These are phyloP conservation scores for Penicillium sp. DNA, from an alignment of 2,329 filamentous ascomycete species.

Conservation along the genomic window DNA sequence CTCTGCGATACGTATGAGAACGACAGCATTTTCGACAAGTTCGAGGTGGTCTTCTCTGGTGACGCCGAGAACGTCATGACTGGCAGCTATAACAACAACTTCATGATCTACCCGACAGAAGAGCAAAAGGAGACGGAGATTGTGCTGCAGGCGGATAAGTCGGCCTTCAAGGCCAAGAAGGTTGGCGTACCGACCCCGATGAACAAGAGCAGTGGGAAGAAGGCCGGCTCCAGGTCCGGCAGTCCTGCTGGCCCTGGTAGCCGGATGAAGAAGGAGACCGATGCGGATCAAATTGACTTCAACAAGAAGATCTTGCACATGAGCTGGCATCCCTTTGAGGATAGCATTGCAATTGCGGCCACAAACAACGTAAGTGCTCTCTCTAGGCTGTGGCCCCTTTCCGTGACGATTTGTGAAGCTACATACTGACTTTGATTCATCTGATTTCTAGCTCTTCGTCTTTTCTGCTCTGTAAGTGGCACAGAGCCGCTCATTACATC, in stretches of 20 bases:
- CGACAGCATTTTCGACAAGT: constrained; percentile 99
- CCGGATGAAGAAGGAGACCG: constrained; percentile 98
- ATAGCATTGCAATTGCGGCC: constrained; percentile 98
- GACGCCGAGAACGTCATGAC: constrained; percentile 99
- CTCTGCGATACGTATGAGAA: constrained; percentile 99
- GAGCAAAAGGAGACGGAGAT: constrained; percentile 96
- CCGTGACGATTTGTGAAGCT: constrained; percentile 24
- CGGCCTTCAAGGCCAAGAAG: constrained; percentile 99
- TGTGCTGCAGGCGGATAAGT: constrained; percentile 96
- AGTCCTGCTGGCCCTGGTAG: constrained; percentile 89
- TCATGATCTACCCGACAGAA: constrained; percentile 99
- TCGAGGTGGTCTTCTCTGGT: constrained; percentile 97
- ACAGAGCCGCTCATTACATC: constrained; percentile 19
- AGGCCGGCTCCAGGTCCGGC: constrained; percentile 82
- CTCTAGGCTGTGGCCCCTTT: background rate
- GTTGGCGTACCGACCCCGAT: constrained; percentile 97
- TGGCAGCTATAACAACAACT: constrained; percentile 99
- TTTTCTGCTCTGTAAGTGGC: constrained; percentile 71
- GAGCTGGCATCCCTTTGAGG: constrained; percentile 99
- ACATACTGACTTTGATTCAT: background rate
- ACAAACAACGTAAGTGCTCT: constrained; percentile 90
- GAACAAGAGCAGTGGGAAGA: constrained; percentile 82
- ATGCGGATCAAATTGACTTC: constrained; percentile 99
- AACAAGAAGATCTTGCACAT: constrained; percentile 99
- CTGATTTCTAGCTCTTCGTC: constrained; percentile 68